Evolutionary conservation across 345 rosid genomes (phyloP).

Genomic region (Euclidium syriacum): DNA sequence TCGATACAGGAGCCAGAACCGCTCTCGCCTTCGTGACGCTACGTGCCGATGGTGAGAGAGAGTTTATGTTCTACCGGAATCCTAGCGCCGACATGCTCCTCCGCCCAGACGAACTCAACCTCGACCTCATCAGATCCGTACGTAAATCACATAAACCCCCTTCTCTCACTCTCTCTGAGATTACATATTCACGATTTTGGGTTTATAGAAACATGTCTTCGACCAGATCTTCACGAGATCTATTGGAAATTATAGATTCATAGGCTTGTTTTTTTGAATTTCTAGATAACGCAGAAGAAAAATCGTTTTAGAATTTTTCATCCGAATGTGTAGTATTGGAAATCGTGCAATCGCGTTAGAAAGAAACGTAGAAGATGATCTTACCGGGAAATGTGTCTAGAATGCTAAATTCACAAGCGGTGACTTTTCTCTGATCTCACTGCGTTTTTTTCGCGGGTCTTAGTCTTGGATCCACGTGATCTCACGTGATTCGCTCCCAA

Average conservation of each 20-base stretch:
- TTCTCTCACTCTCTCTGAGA: neutral
- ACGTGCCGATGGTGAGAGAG: slow-evolving; percentile 55
- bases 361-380: slow-evolving; percentile 18
- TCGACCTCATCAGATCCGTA: slow-evolving; percentile 50
- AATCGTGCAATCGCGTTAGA: no score
- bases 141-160: neutral
- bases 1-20: slow-evolving; percentile 57
- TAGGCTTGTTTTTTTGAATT: neutral
- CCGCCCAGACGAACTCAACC: slow-evolving; percentile 48
- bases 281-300: neutral
- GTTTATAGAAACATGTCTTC: neutral
- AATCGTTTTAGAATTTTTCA: neutral
- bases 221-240: slow-evolving; percentile 15
- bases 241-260: neutral
- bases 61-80: slow-evolving; percentile 62
- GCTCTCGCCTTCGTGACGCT: slow-evolving; percentile 64
- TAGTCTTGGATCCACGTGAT: slow-evolving; percentile 30
- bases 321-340: neutral
- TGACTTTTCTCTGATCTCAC: slow-evolving; percentile 17
- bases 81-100: slow-evolving; percentile 81
- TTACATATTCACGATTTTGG: neutral
- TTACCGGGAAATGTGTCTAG: neutral
- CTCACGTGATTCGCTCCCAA: slow-evolving; percentile 25
- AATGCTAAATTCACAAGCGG: neutral
- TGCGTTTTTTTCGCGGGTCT: slow-evolving; percentile 17